phyloP scores from a whole-genome alignment of 768 basidiomycete species.

The Collybiopsis confluens region DNA sequence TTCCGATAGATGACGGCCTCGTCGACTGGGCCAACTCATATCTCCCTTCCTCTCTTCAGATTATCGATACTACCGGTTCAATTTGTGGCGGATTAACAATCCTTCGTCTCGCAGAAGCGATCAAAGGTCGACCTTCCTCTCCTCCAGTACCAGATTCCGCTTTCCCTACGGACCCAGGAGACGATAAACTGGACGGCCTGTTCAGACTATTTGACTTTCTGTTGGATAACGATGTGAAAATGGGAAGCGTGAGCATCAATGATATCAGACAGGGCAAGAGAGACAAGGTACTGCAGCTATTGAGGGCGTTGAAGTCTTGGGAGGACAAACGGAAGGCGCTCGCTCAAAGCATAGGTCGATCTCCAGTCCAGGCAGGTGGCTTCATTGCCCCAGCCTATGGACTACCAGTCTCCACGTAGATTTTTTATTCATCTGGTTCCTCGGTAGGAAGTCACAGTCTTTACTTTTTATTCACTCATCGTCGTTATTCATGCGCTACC shows the following conservation, averaged over 20 bases:
- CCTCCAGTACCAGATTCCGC: conserved; percentile 76
- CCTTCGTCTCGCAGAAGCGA: conserved; percentile 80
- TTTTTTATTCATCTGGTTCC: background rate
- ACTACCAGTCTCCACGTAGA: background rate
- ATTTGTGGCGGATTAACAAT: conserved; percentile 72
- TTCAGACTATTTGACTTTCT: conserved; percentile 91
- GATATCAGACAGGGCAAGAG: conserved; percentile 82
- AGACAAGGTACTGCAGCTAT: conserved; percentile 75
- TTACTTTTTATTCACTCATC: too few species aligned
- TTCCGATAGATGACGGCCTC: conserved; percentile 44
- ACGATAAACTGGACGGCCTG: conserved; percentile 83
- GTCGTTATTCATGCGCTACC: too few species aligned
- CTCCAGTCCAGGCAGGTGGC: conserved; percentile 28
- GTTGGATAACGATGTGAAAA: conserved; percentile 86
- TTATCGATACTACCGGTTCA: conserved; percentile 38
- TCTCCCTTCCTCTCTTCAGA: conserved; percentile 60
- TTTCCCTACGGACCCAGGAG: conserved; percentile 62
- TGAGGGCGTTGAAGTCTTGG: conserved; percentile 75
- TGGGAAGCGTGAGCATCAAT: conserved; percentile 91
- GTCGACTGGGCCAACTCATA: conserved; percentile 89
- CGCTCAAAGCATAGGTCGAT: conserved; percentile 46
- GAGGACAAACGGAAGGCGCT: conserved; percentile 69
- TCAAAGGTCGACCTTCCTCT: conserved; percentile 59
- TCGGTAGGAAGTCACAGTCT: too few species aligned
- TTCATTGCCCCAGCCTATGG: conserved; percentile 24